Base-by-base conservation (phyloP, 2,329 filamentous ascomycete genomes). In the Cadophora gregata region DNA sequence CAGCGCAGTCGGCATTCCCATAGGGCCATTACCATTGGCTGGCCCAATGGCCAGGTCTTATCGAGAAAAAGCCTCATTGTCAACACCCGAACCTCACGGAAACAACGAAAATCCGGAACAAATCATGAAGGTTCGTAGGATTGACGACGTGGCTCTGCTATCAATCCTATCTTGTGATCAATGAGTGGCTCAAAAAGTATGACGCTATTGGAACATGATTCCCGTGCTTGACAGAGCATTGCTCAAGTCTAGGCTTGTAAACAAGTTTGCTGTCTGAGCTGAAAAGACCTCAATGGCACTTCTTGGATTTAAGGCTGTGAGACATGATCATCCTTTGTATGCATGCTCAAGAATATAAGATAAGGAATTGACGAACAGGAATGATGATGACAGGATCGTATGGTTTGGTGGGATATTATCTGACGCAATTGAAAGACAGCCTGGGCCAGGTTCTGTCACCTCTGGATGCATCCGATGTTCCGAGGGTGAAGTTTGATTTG, bases 71-170 rank as follows among this genome's bases (percentile, higher is more conserved):
- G 53, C 53, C 53, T 38, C 53, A 33, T 38, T 21, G 42, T 21
- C 42, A 38, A 58, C 31, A 58, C 53, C 48, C 48, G 48, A 47
- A 31, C 14, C 2, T n/a, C 24, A 53, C 50, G 25, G 19, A 29
- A 53, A 58, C 7, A 31, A 58, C 51, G 51, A 56, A 36, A 56
- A 56, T 56, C 16, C 16, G 10, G 2, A 25, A 58, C 53, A 58
- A 58, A 58, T 58, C 29, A 58, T 58, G 33, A 38, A n/a, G n/a
- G n/a, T n/a, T n/a, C n/a, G n/a, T 38, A 38, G 36, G 53, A 58
- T 58, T 38, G 21, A 25, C n/a, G 12, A 58, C 31, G 53, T 38
- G 33, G 19, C 53, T 58, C 31, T 38, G 33, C 9, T 25, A 58
- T 21, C 1, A 21, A 21, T 14, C 19, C 24, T 25, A 58, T 38